phyloP scores from a whole-genome alignment of 2,329 filamentous ascomycete species.

The Penicillium hesseltinei region DNA sequence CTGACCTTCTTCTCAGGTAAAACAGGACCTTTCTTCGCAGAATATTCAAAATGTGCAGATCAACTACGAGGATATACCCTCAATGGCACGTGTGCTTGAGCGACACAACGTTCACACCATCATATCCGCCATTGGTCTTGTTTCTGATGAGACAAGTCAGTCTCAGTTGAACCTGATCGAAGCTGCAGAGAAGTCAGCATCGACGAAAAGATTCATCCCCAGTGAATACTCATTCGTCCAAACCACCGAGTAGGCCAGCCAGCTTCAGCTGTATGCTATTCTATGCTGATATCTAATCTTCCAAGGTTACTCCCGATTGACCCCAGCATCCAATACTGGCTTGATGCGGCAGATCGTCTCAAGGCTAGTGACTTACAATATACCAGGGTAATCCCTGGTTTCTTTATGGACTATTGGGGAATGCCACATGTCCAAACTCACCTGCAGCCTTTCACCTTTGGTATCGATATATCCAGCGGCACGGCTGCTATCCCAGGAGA shows the following conservation, averaged over 20 bases:
- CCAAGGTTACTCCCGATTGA: constrained; percentile 26
- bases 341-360: constrained; percentile 30
- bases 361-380: constrained; percentile 37
- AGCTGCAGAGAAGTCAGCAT: constrained; percentile 41
- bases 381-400: constrained; percentile 43
- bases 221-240: constrained; percentile 44
- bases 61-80: constrained; percentile 35
- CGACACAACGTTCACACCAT: constrained; percentile 46
- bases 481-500: constrained; percentile 51
- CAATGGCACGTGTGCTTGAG: constrained; percentile 30
- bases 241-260: constrained; percentile 29
- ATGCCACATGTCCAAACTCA: constrained; percentile 40
- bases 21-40: constrained; percentile 5
- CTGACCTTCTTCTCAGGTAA: background rate
- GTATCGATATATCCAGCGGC: constrained; percentile 47
- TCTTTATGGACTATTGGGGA: constrained; percentile 50
- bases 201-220: constrained; percentile 45
- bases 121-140: constrained; percentile 44
- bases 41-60: constrained; percentile 24
- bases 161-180: constrained; percentile 47
- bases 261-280: background rate
- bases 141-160: constrained; percentile 27
- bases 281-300: background rate
- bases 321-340: constrained; percentile 33
- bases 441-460: constrained; percentile 41